Evolutionary conservation across 2,329 filamentous ascomycete species (phyloP), one percentile per base, ranked within the genome.

Genomic region (Xylaria sp.): DNA sequence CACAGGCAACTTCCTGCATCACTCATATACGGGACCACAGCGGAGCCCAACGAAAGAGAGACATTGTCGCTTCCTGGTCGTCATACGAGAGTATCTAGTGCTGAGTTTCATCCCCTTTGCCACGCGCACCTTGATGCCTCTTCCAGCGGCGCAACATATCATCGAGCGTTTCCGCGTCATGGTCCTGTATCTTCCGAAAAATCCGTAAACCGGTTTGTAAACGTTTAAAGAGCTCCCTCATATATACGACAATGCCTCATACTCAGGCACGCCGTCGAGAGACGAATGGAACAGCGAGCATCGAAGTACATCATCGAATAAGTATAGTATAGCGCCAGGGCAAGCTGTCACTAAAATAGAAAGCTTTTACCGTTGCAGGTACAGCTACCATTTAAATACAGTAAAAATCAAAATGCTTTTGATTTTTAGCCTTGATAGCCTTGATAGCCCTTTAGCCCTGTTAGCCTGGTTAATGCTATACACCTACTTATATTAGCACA

Each of bases 1-100:
- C 57, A 27, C 57, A 60, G 5, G 64, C 55, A 16, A 66, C 21
- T 50, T 66, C 58, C 50, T 66, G 64, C 58, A 62, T 60, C 21
- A 60, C 47, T 57, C 63, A 66, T 16, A 57, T 42, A 21, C 63
- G 55, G 3, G 55, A 55, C 63, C 63, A 66, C 29, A 60, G 25
- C 8, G 35, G 25, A 5, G 63, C 27, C 21, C 16, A 23, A 1
- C 47, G 25, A 16, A 66, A 66, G 5, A 66, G 47, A 16, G 27
- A 18, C n/a, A 25, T n/a, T 2, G 59, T 42, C 1, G 32, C 42
- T n/a, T 3, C 18, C 27, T 55, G 2, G 12, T 55, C 25, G 9
- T 47, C 37, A 23, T 35, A 9, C 4, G 60, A 55, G n/a, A 63
- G 35, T 21, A 63, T n/a, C 37, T 35, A 63, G 16, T 10, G 10